Evolutionary conservation across 2,329 filamentous ascomycete genomes (phyloP).

Genomic region (Exophiala lecanii-corni): DNA sequence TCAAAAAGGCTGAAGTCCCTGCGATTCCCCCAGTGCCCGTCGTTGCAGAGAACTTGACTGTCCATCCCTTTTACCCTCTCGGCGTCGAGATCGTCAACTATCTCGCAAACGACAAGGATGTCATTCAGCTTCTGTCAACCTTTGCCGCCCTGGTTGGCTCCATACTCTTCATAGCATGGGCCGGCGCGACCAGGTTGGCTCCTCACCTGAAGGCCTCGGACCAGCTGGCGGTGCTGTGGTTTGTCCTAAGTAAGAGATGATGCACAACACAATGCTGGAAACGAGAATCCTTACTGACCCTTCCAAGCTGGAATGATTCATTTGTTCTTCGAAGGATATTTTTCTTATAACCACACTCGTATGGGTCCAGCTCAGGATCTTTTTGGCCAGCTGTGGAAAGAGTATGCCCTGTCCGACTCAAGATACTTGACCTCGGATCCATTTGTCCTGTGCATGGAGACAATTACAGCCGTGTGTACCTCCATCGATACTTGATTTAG

Average conservation of each 20-base stretch:
- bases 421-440: conserved; percentile 76
- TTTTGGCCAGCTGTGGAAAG: conserved; percentile 86
- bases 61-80: conserved; percentile 68
- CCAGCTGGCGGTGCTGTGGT: conserved; percentile 65
- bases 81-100: conserved; percentile 59
- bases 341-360: conserved; percentile 62
- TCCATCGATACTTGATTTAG: too few relatives aligned
- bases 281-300: conserved; percentile 13
- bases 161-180: conserved; percentile 55
- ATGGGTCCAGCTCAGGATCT: conserved; percentile 66
- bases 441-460: conserved; percentile 84
- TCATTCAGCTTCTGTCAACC: conserved; percentile 54
- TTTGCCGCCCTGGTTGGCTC: conserved; percentile 55
- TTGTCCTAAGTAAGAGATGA: conserved; percentile 59
- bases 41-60: conserved; percentile 10
- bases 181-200: conserved; percentile 49
- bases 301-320: conserved; percentile 54
- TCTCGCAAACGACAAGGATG: conserved; percentile 60
- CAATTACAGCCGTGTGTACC: conserved; percentile 67
- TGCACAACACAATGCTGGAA: not conserved
- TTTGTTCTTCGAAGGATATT: conserved; percentile 82
- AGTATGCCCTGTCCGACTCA: conserved; percentile 83
- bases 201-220: conserved; percentile 53
- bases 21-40: not conserved
- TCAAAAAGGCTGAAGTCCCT: conserved; percentile 8